Evolutionary conservation across 2,329 filamentous ascomycete species (phyloP).

Genomic region (Neocatenulostroma microsporum): DNA sequence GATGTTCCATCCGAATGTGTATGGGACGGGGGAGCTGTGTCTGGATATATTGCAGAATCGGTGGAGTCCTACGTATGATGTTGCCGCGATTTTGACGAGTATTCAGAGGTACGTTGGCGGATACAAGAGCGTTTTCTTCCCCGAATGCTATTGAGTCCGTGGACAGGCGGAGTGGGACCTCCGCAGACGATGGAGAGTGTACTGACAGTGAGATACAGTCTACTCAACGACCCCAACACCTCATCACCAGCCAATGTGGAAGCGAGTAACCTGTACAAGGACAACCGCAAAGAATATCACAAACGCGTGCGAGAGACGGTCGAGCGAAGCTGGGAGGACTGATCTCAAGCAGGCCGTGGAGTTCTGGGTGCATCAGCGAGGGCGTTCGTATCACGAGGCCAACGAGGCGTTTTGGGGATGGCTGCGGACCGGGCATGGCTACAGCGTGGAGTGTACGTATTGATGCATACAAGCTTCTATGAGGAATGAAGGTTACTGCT

Average conservation of each 20-base stretch:
- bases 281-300: slow-evolving; percentile 92
- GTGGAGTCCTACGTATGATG: slow-evolving; percentile 98
- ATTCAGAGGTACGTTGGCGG: slow-evolving; percentile 70
- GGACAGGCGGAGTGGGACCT: not conserved
- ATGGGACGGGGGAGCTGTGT: slow-evolving; percentile 91
- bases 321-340: slow-evolving; percentile 99
- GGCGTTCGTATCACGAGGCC: no score
- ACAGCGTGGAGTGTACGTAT: no score
- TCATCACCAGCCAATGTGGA: slow-evolving; percentile 96
- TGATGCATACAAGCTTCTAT: no score
- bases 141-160: no score
- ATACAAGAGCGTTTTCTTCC: no score
- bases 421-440: no score
- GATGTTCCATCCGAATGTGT: slow-evolving; percentile 99
- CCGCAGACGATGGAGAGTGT: no score
- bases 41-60: slow-evolving; percentile 95
- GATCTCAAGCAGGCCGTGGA: no score
- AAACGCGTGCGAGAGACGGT: slow-evolving; percentile 95
- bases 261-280: slow-evolving; percentile 96
- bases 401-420: no score
- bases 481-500: no score
- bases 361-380: no score
- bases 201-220: slow-evolving; percentile 43
- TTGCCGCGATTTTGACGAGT: slow-evolving; percentile 91
- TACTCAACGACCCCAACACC: slow-evolving; percentile 98